These are phyloP conservation scores for Aspergillus piperis DNA, from an alignment of 2,329 filamentous ascomycete species.

Conservation along the genomic window DNA sequence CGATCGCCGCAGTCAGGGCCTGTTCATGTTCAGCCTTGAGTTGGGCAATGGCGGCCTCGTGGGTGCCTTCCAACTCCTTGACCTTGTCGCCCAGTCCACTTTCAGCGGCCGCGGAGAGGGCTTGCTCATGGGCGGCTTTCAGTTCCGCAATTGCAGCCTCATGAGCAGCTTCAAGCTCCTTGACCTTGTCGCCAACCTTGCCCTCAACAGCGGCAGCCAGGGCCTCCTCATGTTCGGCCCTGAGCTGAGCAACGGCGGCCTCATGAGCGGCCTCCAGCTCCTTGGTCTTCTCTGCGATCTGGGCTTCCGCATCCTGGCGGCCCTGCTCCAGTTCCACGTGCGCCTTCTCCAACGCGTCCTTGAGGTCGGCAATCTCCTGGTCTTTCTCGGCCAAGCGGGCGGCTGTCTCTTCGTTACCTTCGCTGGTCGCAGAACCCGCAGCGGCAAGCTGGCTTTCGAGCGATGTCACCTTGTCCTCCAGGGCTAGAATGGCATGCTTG, in stretches of 20 bases:
- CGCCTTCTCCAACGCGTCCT: constrained; percentile 34
- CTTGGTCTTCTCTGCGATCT: constrained; percentile 28
- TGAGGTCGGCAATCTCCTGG: constrained; percentile 37
- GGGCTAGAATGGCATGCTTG: constrained; percentile 27
- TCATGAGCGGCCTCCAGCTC: constrained; percentile 34
- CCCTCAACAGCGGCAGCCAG: constrained; percentile 8
- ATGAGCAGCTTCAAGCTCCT: constrained; percentile 4
- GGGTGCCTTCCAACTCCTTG: constrained; percentile 22
- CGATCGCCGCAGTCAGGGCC: constrained; percentile 20
- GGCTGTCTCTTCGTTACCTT: constrained; percentile 27
- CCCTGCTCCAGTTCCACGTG: constrained; percentile 37
- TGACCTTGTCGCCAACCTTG: neutral
- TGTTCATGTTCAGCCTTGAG: constrained; percentile 36
- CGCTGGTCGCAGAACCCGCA: constrained; percentile 30
- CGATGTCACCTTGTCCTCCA: constrained; percentile 39
- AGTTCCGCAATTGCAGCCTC: neutral
- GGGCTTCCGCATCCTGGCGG: constrained; percentile 18
- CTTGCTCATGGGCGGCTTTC: neutral
- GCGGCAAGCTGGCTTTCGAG: constrained; percentile 39
- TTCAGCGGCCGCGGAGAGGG: neutral
- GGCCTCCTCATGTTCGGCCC: neutral
- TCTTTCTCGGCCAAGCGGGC: constrained; percentile 39
- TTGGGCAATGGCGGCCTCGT: constrained; percentile 22
- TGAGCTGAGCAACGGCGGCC: constrained; percentile 26
- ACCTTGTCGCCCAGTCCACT: constrained; percentile 33